Evolutionary conservation across 345 rosid species (phyloP).

Genomic region (Rhodamnia rubescens): DNA sequence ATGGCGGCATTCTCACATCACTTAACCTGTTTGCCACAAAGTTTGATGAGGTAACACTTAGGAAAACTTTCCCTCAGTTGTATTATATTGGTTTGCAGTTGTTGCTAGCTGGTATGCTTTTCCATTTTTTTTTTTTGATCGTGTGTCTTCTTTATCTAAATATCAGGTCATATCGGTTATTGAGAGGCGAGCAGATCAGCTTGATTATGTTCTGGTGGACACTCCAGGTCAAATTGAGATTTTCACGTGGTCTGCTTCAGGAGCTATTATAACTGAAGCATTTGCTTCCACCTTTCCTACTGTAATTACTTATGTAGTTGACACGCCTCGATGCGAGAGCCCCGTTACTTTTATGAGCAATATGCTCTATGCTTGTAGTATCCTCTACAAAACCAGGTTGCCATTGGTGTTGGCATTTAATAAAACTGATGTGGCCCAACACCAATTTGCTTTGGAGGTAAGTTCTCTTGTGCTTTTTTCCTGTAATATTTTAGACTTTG

Average conservation of each 20-base stretch:
- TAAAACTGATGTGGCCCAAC: slow-evolving; percentile 26
- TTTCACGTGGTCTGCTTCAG: slow-evolving; percentile 18
- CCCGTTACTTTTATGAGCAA: slow-evolving; percentile 42
- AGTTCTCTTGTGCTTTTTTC: not conserved
- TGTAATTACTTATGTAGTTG: slow-evolving; percentile 32
- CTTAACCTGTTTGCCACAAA: slow-evolving; percentile 17
- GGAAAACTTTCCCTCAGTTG: not conserved
- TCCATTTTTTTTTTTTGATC: not conserved
- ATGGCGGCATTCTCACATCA: slow-evolving; percentile 17
- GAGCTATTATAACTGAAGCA: slow-evolving; percentile 17
- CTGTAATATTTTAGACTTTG: not conserved
- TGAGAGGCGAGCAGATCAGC: slow-evolving; percentile 16
- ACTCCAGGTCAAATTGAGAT: slow-evolving; percentile 20
- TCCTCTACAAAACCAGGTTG: slow-evolving; percentile 33
- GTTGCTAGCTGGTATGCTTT: not conserved
- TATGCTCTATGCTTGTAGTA: slow-evolving; percentile 43
- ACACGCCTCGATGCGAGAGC: slow-evolving; percentile 34
- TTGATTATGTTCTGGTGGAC: slow-evolving; percentile 19
- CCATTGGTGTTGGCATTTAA: slow-evolving; percentile 35
- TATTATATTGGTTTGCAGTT: not conserved
- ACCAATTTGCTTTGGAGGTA: slow-evolving; percentile 18
- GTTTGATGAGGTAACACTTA: slow-evolving; percentile 14
- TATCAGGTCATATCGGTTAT: slow-evolving; percentile 7
- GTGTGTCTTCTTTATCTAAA: not conserved
- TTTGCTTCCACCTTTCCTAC: slow-evolving; percentile 18